A percentile compares a stretch with the other conserved stretches of the same genome.
Evolutionary conservation across 345 rosid genomes (phyloP).

Genomic region (Erodium maritimum): DNA sequence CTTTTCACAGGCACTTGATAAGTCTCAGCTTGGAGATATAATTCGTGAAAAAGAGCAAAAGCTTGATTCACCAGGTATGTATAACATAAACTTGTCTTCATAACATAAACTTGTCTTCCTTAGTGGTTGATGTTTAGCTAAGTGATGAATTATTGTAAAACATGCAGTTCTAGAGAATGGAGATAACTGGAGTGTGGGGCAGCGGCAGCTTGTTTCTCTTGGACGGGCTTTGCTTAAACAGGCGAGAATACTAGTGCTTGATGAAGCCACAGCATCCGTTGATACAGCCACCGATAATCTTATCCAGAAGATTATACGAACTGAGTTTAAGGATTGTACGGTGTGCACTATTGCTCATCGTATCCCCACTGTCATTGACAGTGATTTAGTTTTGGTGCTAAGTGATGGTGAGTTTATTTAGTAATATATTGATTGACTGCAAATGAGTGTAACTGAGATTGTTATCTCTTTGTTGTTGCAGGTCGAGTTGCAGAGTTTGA

Average conservation of each 20-base stretch:
- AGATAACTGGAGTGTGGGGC: conserved; percentile 99
- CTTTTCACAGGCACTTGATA: conserved; percentile 96
- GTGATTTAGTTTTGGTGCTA: conserved; percentile 92
- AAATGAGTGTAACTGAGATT: no score
- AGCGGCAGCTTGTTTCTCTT: conserved; percentile 83
- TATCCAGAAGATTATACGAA: conserved; percentile 85
- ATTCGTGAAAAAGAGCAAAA: conserved; percentile 76
- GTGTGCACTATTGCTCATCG: conserved; percentile 99
- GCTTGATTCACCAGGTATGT: conserved; percentile 89
- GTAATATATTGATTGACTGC: no score
- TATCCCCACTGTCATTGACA: conserved; percentile 93
- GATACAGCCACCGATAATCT: conserved; percentile 98
- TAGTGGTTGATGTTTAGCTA: conserved; percentile 7
- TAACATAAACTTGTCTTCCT: conserved; percentile 6
- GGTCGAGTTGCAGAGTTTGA: conserved; percentile 93
- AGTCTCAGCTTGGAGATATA: conserved; percentile 84
- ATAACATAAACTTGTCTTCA: no score
- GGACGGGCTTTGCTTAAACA: conserved; percentile 91
- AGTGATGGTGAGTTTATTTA: conserved; percentile 64
- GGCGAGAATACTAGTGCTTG: conserved; percentile 87
- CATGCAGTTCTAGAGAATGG: conserved; percentile 81
- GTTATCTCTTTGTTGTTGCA: conserved; percentile 20
- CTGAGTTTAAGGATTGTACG: conserved; percentile 82
- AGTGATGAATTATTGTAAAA: no score
- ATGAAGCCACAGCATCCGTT: conserved; percentile 98